Evolutionary conservation across 768 basidiomycete genomes (phyloP).

Genomic region (Tulasnella calospora): DNA sequence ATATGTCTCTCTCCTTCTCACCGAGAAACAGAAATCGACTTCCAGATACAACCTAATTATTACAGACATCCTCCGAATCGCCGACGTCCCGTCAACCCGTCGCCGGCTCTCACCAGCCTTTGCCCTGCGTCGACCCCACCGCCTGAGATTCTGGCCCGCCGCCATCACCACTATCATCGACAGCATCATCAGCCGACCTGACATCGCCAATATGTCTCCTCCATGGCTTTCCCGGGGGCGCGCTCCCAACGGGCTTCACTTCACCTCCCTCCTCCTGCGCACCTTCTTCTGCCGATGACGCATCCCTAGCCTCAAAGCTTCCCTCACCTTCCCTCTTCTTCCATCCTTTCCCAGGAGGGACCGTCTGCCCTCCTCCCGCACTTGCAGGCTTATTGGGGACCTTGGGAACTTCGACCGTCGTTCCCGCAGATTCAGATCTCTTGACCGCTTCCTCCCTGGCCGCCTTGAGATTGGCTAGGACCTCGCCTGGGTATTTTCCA

Average conservation of each 20-base stretch:
- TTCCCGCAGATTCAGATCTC: not conserved
- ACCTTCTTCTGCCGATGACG: not conserved
- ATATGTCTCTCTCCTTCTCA: not conserved
- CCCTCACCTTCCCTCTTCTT: not conserved
- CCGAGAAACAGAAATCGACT: not conserved
- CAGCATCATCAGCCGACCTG: not conserved
- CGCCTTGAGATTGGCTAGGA: not conserved
- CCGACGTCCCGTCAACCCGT: not conserved
- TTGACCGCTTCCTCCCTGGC: not conserved
- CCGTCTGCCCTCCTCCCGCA: not conserved
- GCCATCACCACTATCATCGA: too few species aligned
- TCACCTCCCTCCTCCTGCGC: not conserved
- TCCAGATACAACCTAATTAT: not conserved
- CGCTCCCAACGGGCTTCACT: not conserved
- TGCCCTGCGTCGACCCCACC: not conserved
- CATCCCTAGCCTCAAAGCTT: not conserved
- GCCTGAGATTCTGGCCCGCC: not conserved
- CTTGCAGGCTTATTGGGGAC: not conserved
- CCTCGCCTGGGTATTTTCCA: not conserved
- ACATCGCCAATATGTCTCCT: constrained; percentile 5
- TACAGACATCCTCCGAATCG: constrained; percentile 4
- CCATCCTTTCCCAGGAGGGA: not conserved
- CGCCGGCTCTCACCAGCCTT: not conserved
- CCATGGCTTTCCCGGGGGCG: not conserved
- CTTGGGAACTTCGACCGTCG: not conserved